phyloP scores from a whole-genome alignment of 805 yeast species.

The Pichia exigua region DNA sequence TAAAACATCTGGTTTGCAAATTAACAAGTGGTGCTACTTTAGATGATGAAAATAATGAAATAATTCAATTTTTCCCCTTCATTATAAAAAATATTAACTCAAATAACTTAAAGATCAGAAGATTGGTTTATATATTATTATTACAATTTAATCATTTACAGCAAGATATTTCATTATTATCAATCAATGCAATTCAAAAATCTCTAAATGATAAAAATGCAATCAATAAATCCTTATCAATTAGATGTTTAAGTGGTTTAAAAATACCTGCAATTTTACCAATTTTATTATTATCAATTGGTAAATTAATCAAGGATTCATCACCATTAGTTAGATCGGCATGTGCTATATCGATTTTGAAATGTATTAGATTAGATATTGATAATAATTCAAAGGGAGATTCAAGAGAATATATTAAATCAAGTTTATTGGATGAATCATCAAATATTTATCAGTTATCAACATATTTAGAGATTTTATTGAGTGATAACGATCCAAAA shows the following conservation, averaged over 20 bases:
- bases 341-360: slow-evolving; percentile 67
- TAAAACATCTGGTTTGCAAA: slow-evolving; percentile 45
- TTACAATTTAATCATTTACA: slow-evolving; percentile 71
- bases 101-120: slow-evolving; percentile 51
- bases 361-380: slow-evolving; percentile 35
- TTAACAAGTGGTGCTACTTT: slow-evolving; percentile 25
- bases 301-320: slow-evolving; percentile 58
- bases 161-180: slow-evolving; percentile 82
- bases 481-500: slow-evolving; percentile 55
- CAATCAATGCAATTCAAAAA: slow-evolving; percentile 89
- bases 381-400: slow-evolving; percentile 15
- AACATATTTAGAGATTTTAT: slow-evolving; percentile 40
- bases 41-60: slow-evolving; percentile 24
- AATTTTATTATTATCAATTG: slow-evolving; percentile 64
- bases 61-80: slow-evolving; percentile 60
- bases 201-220: slow-evolving; percentile 65
- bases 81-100: slow-evolving; percentile 84
- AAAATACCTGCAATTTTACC: slow-evolving; percentile 75
- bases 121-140: slow-evolving; percentile 70
- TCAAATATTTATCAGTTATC: slow-evolving; percentile 43
- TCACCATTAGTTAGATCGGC: slow-evolving; percentile 75
- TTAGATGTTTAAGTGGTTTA: slow-evolving; percentile 77
- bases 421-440: slow-evolving; percentile 21
- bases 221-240: slow-evolving; percentile 59
- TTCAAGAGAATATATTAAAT: slow-evolving; percentile 2